Percentiles rank a stretch among this genome's conserved stretches.
phyloP scores from a whole-genome alignment of 2,329 filamentous ascomycete species.

The Claviceps maximensis region DNA sequence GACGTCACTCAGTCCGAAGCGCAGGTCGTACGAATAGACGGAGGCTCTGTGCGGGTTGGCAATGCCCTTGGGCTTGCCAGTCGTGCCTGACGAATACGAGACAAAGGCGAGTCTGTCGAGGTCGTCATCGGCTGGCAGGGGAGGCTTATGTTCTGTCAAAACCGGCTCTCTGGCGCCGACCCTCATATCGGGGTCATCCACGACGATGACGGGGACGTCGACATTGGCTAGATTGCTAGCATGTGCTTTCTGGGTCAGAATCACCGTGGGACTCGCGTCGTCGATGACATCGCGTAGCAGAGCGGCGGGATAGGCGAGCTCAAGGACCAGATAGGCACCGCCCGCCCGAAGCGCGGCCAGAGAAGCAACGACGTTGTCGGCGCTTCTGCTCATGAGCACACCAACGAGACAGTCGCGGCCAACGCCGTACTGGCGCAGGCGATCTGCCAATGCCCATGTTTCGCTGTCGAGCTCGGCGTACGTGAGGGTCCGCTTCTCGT shows the following conservation, averaged over 20 bases:
- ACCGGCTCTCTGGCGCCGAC: slow-evolving; percentile 12
- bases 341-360: slow-evolving; percentile 66
- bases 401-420: slow-evolving; percentile 62
- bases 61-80: slow-evolving; percentile 69
- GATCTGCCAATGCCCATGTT: slow-evolving; percentile 50
- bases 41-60: slow-evolving; percentile 65
- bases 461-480: slow-evolving; percentile 59
- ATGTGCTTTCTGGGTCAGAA: slow-evolving; percentile 55
- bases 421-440: slow-evolving; percentile 54
- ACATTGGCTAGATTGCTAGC: slow-evolving; percentile 47
- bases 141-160: slow-evolving; percentile 27
- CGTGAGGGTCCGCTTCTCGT: slow-evolving; percentile 52
- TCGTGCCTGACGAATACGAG: slow-evolving; percentile 69
- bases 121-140: slow-evolving; percentile 50
- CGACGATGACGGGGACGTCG: slow-evolving; percentile 47
- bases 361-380: slow-evolving; percentile 67
- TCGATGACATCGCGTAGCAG: slow-evolving; percentile 64
- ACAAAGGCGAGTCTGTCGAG: slow-evolving; percentile 65
- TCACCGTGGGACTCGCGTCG: slow-evolving; percentile 57
- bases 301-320: slow-evolving; percentile 64
- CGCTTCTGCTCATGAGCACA: slow-evolving; percentile 60
- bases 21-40: slow-evolving; percentile 59
- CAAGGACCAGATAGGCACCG: slow-evolving; percentile 68
- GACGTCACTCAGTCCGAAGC: slow-evolving; percentile 58
- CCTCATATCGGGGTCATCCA: slow-evolving; percentile 35